phyloP scores from a whole-genome alignment of 192 early-diverging fungal genomes.

The Pilobolus umbonatus region DNA sequence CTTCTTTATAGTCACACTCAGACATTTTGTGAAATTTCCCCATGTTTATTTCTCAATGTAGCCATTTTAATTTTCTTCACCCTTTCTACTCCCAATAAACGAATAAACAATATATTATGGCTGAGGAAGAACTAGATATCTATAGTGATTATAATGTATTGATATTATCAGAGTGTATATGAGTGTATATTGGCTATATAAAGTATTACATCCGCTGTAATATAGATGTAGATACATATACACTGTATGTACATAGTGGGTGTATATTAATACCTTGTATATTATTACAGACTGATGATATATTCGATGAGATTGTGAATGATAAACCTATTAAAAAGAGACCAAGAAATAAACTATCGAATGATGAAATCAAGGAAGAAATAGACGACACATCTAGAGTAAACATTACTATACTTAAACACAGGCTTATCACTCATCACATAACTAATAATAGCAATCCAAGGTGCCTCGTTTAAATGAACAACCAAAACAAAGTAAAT shows the following conservation, averaged over 20 bases:
- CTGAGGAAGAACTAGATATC: constrained; percentile 32
- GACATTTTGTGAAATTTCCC: no score
- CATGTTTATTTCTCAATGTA: no score
- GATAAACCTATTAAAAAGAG: constrained; percentile 22
- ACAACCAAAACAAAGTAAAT: background rate
- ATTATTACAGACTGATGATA: constrained; percentile 25
- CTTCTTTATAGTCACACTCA: no score
- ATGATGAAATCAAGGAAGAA: background rate
- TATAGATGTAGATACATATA: no score
- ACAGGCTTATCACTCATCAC: background rate
- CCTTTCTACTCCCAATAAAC: no score
- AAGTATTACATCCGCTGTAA: background rate
- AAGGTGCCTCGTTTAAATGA: background rate
- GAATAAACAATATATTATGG: no score
- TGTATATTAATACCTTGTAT: no score
- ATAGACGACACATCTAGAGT: background rate
- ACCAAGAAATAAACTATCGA: constrained; percentile 17
- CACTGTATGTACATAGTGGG: no score
- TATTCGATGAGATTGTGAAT: constrained; percentile 35
- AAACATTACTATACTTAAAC: background rate
- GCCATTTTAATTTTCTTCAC: no score
- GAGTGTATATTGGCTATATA: background rate
- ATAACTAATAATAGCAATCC: background rate
- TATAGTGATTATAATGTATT: constrained; percentile 33
- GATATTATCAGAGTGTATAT: constrained; percentile 19